Base-by-base conservation (phyloP, 1,284 basidiomycete species). In the Fomitiporia mediterranea region DNA sequence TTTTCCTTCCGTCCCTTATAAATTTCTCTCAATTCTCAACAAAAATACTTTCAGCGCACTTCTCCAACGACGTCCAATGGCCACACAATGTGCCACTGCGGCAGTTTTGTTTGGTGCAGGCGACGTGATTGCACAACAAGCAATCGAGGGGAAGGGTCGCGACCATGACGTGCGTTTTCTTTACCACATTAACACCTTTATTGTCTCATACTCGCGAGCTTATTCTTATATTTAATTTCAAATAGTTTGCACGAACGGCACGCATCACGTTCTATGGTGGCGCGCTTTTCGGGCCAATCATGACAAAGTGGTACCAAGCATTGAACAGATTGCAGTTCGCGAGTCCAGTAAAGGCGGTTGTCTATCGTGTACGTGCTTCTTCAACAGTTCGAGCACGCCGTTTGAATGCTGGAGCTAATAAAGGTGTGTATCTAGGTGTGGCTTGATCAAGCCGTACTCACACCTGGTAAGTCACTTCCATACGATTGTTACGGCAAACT, bases 81-180 rank as follows among this genome's bases (percentile, higher is more conserved):
- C 80, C 15, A 72, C 82, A 3, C 85, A 88, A 63, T 86, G 82
- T 58, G 69, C 70, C 0, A 88, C 88, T 0, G 84, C 86, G 0
- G 83, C 79, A 1, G 66, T 84, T 42, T 72, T 92, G 15, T 92
- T 91, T 63, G 83, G 85, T 43, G 72, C 81, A 7, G 91, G 90
- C n/a, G 92, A 94, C 66, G 64, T 90, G 0, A 78, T 94, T 35
- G 90, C 91, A 0, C 91, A 94, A 69, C 87, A 94, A 67, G 83
- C 74, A 0, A 80, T 94, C 27, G 92, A 94, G 66, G 74, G 73
- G 59, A 80, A 73, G 65, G 84, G 86, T 11, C 72, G 66, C 58
- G 67, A 82, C 2, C 88, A 91, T 64, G 89, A 91, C 64, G 88
- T 89, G 61, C 65, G 80, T 76, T 9, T 13, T 23, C 44, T 15